Evolutionary conservation across 768 basidiomycete genomes (phyloP).

Genomic region (Collybia sordida): DNA sequence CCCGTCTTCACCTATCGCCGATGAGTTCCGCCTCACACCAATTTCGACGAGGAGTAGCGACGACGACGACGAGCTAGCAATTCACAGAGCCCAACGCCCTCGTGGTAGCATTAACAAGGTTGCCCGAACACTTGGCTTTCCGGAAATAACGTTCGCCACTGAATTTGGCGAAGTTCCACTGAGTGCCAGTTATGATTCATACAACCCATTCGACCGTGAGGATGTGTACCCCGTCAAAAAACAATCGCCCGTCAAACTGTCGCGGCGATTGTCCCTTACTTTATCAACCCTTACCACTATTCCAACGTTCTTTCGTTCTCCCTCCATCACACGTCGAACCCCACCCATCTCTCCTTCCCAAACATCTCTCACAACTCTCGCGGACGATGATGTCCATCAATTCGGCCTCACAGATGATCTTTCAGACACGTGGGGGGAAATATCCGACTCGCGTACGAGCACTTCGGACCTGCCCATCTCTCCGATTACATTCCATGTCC

Average conservation of each 20-base stretch:
- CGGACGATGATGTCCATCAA: constrained; percentile 23
- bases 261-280: constrained; percentile 7
- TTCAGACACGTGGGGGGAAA: constrained; percentile 20
- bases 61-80: background rate
- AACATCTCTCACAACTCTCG: constrained; percentile 7
- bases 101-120: constrained; percentile 23
- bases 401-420: constrained; percentile 19
- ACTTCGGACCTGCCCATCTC: constrained; percentile 20
- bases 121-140: constrained; percentile 24
- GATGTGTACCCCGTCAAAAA: background rate
- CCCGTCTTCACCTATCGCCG: constrained; percentile 1
- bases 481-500: constrained; percentile 26
- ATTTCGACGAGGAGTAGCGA: constrained; percentile 9
- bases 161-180: background rate
- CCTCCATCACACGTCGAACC: background rate
- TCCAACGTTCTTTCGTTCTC: constrained; percentile 3
- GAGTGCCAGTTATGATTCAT: background rate
- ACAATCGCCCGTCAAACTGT: background rate
- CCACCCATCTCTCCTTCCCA: constrained; percentile 9
- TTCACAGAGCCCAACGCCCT: constrained; percentile 1
- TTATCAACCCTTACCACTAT: constrained; percentile 1
- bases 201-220: no score
- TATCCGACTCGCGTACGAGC: constrained; percentile 6
- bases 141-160: constrained; percentile 8
- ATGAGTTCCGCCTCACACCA: constrained; percentile 9